Evolutionary conservation across 2,329 filamentous ascomycete genomes (phyloP), one percentile per base, ranked within the genome.

Genomic region (Zymoseptoria passerinii): DNA sequence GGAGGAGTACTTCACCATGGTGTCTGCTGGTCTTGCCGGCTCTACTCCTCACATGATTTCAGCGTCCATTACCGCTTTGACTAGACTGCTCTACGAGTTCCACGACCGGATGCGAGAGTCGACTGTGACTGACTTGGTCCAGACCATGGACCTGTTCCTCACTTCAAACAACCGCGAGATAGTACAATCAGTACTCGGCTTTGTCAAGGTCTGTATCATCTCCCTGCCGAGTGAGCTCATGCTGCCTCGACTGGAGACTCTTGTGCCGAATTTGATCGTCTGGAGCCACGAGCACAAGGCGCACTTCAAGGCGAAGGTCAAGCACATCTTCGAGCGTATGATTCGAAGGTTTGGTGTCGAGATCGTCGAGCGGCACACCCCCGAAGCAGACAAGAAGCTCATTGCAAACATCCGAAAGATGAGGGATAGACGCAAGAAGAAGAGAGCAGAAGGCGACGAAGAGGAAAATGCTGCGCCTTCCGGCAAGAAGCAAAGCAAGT

Each of bases 231-330:
- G 85, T 48, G 84, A 88, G 5, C 80, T 95, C 63, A 86, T 99
- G 78, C 80, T 87, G 40, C 86, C 90, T 4, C 84, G 91, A 23
- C 83, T 99, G 40, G 77, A 81, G 29, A 84, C 85, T 0, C 80
- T 99, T 52, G 83, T 99, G 1, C 90, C 92, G 3, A 95, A 95
- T 73, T 80, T 97, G 19, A 90, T 97, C 80, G 85, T 92, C 49
- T 99, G 94, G 92, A 92, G 89, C 71, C 90, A 96, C 74, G 94
- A 99, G 75, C 95, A 99, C 79, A 97, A 97, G 78, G 91, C 91
- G 10, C 91, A 95, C 72, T 94, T 99, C 78, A 90, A 92, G 69
- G 87, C 89, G 53, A 99, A 97, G 79, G 92, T 99, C 66, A 97
- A 96, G 83, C 92, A 96, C 71, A 97, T 99, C 63, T 78, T 99